phyloP scores from a whole-genome alignment of 108 stramenopile genomes.

The Nannochloropsis gaditana region DNA sequence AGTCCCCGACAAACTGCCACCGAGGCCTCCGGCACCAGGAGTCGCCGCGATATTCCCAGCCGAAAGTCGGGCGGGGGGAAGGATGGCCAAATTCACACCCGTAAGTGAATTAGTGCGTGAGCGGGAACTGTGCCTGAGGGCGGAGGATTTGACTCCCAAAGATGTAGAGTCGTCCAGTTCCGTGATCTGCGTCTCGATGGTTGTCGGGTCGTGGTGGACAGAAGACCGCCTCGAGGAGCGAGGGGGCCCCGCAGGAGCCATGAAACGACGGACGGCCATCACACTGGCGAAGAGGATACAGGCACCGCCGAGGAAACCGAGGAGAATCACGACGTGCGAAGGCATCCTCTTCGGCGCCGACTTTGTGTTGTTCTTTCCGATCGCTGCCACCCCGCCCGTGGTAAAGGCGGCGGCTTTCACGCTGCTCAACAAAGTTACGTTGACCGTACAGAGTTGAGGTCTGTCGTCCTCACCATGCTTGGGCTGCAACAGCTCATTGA shows the following conservation, averaged over 20 bases:
- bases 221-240: neutral
- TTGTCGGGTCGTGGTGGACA: constrained; percentile 19
- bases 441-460: neutral
- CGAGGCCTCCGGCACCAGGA: neutral
- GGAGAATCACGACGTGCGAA: neutral
- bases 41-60: neutral
- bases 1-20: neutral
- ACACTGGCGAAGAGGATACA: neutral
- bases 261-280: neutral
- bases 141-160: constrained; percentile 12
- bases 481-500: neutral
- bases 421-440: neutral
- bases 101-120: neutral
- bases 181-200: constrained; percentile 6
- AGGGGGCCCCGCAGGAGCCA: neutral
- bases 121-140: neutral
- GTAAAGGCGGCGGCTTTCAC: neutral
- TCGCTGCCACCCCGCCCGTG: neutral
- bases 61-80: neutral
- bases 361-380: neutral
- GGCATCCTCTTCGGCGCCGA: neutral
- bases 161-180: constrained; percentile 1
- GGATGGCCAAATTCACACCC: neutral
- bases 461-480: neutral
- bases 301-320: neutral